These are phyloP conservation scores for Amanita rubescens DNA, from an alignment of 768 basidiomycete genomes.

Conservation along the genomic window DNA sequence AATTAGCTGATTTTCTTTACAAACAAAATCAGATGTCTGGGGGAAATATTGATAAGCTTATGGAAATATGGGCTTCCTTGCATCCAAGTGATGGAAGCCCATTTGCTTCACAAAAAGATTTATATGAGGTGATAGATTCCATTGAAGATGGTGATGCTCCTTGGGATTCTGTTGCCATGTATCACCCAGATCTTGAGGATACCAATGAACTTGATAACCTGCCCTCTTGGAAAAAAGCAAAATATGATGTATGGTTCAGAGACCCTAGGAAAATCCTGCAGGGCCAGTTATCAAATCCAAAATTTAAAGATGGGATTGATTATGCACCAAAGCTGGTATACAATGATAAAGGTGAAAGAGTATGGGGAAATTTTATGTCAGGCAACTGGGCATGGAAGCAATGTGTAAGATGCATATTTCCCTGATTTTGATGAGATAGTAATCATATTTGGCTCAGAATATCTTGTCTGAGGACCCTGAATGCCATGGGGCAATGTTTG, in stretches of 20 bases:
- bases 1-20: conserved; percentile 16
- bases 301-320: neutral
- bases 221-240: too few species aligned
- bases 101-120: too few species aligned
- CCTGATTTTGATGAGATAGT: too few species aligned
- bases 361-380: conserved; percentile 30
- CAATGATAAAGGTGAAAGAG: conserved; percentile 24
- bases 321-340: conserved; percentile 28
- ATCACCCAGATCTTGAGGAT: conserved; percentile 11
- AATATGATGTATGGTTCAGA: too few species aligned
- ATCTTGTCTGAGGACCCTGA: conserved; percentile 14
- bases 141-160: too few species aligned
- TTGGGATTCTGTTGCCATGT: conserved; percentile 18
- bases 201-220: conserved; percentile 7
- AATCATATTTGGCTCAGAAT: conserved; percentile 9
- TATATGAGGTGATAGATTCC: too few species aligned
- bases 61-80: too few species aligned
- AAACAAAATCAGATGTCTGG: conserved; percentile 12
- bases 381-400: conserved; percentile 28
- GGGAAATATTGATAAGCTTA: conserved; percentile 10
- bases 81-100: too few species aligned
- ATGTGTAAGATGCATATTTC: neutral
- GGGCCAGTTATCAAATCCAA: neutral
- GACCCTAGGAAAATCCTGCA: too few species aligned
- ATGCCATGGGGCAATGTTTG: conserved; percentile 22